phyloP scores from a whole-genome alignment of 257 asterid genomes.

The Solanum sitiens region DNA sequence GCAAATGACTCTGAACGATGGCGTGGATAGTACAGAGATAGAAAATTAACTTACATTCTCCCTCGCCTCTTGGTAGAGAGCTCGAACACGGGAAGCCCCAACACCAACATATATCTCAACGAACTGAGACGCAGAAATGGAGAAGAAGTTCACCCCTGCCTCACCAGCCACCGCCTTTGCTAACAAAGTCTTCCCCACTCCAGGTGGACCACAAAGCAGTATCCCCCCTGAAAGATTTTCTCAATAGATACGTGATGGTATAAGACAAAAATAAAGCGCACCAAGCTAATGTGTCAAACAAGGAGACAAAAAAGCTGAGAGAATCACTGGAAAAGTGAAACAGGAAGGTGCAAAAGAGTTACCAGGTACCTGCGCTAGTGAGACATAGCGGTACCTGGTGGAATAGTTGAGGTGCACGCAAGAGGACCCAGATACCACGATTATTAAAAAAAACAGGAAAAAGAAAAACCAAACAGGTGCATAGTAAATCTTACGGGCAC shows the following conservation, averaged over 20 bases:
- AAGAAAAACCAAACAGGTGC: not conserved
- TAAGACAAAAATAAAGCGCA: not conserved
- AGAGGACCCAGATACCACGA: not conserved
- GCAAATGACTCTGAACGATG: not conserved
- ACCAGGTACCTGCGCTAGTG: not conserved
- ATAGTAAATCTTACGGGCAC: not conserved
- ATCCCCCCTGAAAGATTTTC: conserved; percentile 64
- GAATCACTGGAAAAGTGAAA: not conserved
- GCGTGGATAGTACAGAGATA: not conserved
- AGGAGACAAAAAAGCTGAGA: not conserved
- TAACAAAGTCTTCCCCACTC: conserved; percentile 93
- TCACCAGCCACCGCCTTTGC: conserved; percentile 99
- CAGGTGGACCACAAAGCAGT: conserved; percentile 98
- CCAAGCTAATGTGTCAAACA: not conserved
- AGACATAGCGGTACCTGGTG: not conserved
- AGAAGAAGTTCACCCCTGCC: conserved; percentile 98
- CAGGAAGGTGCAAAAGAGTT: not conserved
- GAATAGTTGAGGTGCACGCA: not conserved
- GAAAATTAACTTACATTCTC: conserved; percentile 53
- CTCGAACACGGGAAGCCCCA: conserved; percentile 97
- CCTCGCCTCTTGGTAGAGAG: conserved; percentile 95
- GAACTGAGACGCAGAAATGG: conserved; percentile 97
- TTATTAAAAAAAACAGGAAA: not conserved
- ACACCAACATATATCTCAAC: conserved; percentile 97
- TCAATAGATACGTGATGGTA: not conserved